phyloP scores from a whole-genome alignment of 352 stramenopile species.

The Globisporangium megalacanthum region DNA sequence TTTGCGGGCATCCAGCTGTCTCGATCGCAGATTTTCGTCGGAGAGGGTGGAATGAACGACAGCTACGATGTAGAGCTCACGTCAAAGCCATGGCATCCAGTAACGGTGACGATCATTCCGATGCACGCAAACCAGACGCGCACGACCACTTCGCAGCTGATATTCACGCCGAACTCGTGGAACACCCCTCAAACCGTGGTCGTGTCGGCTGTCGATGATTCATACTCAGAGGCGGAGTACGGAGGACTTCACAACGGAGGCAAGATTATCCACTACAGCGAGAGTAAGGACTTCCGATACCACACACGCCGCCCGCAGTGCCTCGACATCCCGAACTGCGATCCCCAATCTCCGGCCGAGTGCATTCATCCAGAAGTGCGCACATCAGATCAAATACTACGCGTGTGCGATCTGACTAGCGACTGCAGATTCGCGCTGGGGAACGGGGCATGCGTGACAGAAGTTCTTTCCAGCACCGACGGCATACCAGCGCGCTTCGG shows the following conservation, averaged over 20 bases:
- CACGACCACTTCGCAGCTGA: constrained; percentile 20
- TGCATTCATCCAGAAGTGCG: constrained; percentile 23
- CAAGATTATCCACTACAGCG: constrained; percentile 41
- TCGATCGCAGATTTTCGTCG: constrained; percentile 49
- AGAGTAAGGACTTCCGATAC: constrained; percentile 59
- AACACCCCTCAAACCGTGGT: constrained; percentile 38
- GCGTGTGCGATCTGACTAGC: constrained; percentile 44
- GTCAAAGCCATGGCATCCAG: constrained; percentile 53
- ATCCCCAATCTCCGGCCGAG: constrained; percentile 16
- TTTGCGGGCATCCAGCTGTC: constrained; percentile 42
- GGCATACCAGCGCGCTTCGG: constrained; percentile 35
- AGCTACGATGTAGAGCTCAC: constrained; percentile 50
- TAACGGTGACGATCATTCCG: constrained; percentile 34
- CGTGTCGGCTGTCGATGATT: constrained; percentile 52
- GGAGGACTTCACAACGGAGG: constrained; percentile 56
- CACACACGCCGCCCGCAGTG: constrained; percentile 53
- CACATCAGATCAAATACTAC: constrained; percentile 15
- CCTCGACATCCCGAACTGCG: constrained; percentile 52
- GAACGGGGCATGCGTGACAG: constrained; percentile 48
- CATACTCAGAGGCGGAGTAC: constrained; percentile 51
- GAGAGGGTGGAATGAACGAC: constrained; percentile 49
- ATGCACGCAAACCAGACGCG: constrained; percentile 42
- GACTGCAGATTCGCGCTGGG: constrained; percentile 36
- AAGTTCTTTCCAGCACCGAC: neutral
- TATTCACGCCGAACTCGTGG: constrained; percentile 42